A percentile compares a stretch with the other conserved stretches of the same genome.
phyloP scores from a whole-genome alignment of 176 grass and related monocot species.

The Pontederia paniculata region DNA sequence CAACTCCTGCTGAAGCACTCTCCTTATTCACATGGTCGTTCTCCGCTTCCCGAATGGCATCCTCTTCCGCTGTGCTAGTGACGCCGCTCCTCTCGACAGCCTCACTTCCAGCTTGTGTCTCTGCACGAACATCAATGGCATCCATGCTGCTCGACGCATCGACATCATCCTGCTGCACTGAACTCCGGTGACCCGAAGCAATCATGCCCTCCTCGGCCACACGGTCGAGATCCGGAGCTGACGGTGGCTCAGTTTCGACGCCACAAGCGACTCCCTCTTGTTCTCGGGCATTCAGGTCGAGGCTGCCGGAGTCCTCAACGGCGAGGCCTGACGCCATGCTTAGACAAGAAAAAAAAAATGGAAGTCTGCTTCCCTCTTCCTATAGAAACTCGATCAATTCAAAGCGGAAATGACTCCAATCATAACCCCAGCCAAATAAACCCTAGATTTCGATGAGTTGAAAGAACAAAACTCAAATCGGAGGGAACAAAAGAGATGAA shows the following conservation, averaged over 20 bases:
- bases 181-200: not conserved
- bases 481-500: too few relatives aligned
- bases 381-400: too few relatives aligned
- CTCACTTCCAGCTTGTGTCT: not conserved
- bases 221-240: conserved; percentile 2
- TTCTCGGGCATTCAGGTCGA: conserved; percentile 1
- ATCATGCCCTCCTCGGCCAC: not conserved
- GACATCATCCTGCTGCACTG: not conserved
- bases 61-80: not conserved
- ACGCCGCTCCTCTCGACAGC: not conserved
- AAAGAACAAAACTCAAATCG: too few relatives aligned
- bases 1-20: too few relatives aligned
- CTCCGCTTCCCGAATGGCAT: too few relatives aligned
- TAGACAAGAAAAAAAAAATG: too few relatives aligned
- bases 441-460: too few relatives aligned
- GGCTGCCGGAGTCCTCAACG: not conserved
- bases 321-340: not conserved
- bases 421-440: too few relatives aligned
- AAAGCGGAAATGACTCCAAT: too few relatives aligned
- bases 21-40: too few relatives aligned
- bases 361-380: too few relatives aligned
- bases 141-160: not conserved
- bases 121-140: not conserved
- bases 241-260: not conserved
- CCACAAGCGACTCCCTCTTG: not conserved